Evolutionary conservation across 2,329 filamentous ascomycete species (phyloP).

Genomic region (Paraphaeosphaeria sporulosa): DNA sequence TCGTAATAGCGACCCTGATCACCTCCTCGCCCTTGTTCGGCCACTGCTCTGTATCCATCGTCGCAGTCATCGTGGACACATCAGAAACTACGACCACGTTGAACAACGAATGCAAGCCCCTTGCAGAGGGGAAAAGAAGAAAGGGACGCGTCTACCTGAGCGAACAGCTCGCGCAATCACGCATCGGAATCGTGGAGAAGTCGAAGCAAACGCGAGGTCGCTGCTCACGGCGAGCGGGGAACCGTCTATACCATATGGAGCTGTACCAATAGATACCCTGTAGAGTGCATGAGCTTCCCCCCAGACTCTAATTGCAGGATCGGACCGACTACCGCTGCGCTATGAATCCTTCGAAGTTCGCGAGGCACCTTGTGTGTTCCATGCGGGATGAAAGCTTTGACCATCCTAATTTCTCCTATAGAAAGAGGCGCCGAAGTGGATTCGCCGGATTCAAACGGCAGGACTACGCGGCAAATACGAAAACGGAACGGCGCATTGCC

Average conservation of each 20-base stretch:
- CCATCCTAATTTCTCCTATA: neutral
- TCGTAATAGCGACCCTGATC: slow-evolving; percentile 14
- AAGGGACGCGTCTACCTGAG: neutral
- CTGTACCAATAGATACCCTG: neutral
- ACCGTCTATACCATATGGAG: slow-evolving; percentile 1
- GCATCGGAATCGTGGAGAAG: neutral
- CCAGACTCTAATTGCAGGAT: neutral
- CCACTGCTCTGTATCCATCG: slow-evolving; percentile 8
- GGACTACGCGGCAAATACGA: neutral
- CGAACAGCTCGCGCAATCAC: neutral
- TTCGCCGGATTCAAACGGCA: neutral
- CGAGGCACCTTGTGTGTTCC: neutral
- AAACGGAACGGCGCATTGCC: neutral
- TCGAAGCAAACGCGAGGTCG: neutral
- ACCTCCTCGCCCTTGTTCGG: slow-evolving; percentile 15
- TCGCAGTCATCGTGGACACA: neutral
- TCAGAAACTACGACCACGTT: neutral
- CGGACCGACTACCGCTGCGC: neutral
- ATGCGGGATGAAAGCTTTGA: neutral
- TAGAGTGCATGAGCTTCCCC: slow-evolving; percentile 2
- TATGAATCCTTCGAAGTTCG: neutral
- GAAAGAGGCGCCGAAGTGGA: neutral
- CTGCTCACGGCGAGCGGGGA: neutral
- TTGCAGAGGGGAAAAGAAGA: neutral
- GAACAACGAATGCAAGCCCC: neutral